Base-by-base conservation (phyloP, 2,329 filamentous ascomycete species). In the Cordyceps pruinosa region DNA sequence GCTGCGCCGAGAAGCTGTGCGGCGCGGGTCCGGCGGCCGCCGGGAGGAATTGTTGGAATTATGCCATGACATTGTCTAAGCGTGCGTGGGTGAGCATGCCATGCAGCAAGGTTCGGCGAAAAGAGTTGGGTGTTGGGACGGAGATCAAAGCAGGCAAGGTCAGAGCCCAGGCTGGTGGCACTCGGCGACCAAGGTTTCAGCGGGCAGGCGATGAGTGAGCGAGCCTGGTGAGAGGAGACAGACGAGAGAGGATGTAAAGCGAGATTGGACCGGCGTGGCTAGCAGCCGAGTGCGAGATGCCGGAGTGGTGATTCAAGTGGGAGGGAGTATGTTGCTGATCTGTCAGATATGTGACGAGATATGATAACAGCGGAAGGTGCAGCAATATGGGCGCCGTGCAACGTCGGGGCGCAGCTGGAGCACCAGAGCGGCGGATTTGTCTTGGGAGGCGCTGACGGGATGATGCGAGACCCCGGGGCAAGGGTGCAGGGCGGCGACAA, bases 21-120 rank as follows among this genome's bases (percentile, higher is more conserved):
- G 54, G 45, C 45, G 45, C 10, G 15, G 17, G n/a, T 23, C 34
- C 3, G 34, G 53, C 26, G 53, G 44, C 17, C 25, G 53, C 32
- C 35, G 25, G 7, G 44, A 32, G 4, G 53, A 19, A 15, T 56
- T 30, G 23, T 56, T 56, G 34, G 53, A 56, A 23, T 56, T 42
- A 21, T 47, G 44, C 53, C 53, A 56, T 41, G 53, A 48, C 53
- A 56, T 56, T 35, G 15, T 46, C 28, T 9, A 55, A 10, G 17
- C 23, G n/a, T 39, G 52, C 39, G 25, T 39, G 39, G 19, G 37
- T 3, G 4, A 6, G 37, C n/a, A 32, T 52, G 25, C 26, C 39
- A 53, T 35, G 41, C 23, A 21, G 15, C 41, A 37, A 21, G 30
- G 19, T 35, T 44, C 17, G 49, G 48, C 37, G 25, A 23, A 19